Base-by-base conservation (phyloP, 805 yeast species). In the Monosporozyma servazzii region DNA sequence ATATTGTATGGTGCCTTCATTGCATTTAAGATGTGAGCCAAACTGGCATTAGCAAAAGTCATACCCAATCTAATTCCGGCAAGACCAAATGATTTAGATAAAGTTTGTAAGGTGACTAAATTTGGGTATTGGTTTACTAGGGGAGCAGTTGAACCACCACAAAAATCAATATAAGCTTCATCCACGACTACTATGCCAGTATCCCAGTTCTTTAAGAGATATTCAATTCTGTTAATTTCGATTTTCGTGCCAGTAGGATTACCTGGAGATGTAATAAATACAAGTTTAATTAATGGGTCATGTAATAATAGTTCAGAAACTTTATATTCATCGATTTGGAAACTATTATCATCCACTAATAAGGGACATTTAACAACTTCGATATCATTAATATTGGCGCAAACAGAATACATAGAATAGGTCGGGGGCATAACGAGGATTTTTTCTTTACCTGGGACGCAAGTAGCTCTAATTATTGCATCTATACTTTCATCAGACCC, bases 401-500 rank as follows among this genome's bases (percentile, higher is more conserved):
- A 85, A 33, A 93, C 90, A 3, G 86, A 71, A 74, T 93, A 93
- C 99, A 93, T 93, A 6, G 98, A 97, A 64, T 93, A 93, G 0
- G 99, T 93, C 43, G 99, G 98, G 2, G 98, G 96, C 66, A 96
- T 83, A 1, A 81, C 80, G 58, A 93, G 70, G 63, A 93, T 69
- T 65, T 88, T 91, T 54, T 90, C 96, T 56, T 73, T 75, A 2
- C 86, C 86, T 2, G 99, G 99, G 5, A 68, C 72, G 62, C 96
- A 87, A 50, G 85, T 77, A 50, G 95, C 87, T 60, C 99, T 75
- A 55, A 93, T 82, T 51, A 91, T 70, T 41, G 93, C 78, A 65
- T 93, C 99, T 54, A 93, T 89, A 61, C 93, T 81, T 69, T 93
- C 99, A 67, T 93, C 99, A 1, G 97, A 90, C 1, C 99, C 99